Conservation (phyloP, 179 eudicot genomes). For the Pouteria campechiana region DNA sequence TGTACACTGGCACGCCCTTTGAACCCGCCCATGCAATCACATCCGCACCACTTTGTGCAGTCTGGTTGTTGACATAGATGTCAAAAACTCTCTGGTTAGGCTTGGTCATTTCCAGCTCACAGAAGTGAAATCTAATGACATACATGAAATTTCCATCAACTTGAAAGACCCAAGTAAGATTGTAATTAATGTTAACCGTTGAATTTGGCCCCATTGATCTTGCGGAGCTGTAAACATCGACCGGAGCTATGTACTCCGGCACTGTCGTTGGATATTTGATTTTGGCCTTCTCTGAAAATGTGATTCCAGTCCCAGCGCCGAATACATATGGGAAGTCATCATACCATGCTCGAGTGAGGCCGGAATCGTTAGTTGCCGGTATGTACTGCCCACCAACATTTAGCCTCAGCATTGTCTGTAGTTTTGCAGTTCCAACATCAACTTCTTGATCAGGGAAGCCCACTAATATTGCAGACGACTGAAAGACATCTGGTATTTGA, state of each 20-base stretch:
- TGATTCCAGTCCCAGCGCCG: slow-evolving; percentile 44
- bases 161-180: slow-evolving; percentile 57
- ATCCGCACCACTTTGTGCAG: slow-evolving; percentile 39
- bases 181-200: slow-evolving; percentile 33
- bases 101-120: slow-evolving; percentile 34
- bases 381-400: slow-evolving; percentile 69
- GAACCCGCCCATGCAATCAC: slow-evolving; percentile 46
- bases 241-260: slow-evolving; percentile 34
- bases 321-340: slow-evolving; percentile 53
- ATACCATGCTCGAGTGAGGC: slow-evolving; percentile 55
- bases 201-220: slow-evolving; percentile 53
- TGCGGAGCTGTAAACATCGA: slow-evolving; percentile 49
- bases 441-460: slow-evolving; percentile 35
- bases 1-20: slow-evolving; percentile 39
- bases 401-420: slow-evolving; percentile 47
- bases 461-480: slow-evolving; percentile 21
- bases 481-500: slow-evolving; percentile 32
- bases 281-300: slow-evolving; percentile 16
- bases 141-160: slow-evolving; percentile 51
- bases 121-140: slow-evolving; percentile 57
- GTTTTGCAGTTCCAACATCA: slow-evolving; percentile 11
- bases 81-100: slow-evolving; percentile 50
- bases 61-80: slow-evolving; percentile 53
- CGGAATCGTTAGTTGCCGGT: slow-evolving; percentile 33
- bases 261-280: slow-evolving; percentile 15